Evolutionary conservation across 1,284 basidiomycete species (phyloP), one percentile per base, ranked within the genome.

Genomic region (Porodaedalea pini): DNA sequence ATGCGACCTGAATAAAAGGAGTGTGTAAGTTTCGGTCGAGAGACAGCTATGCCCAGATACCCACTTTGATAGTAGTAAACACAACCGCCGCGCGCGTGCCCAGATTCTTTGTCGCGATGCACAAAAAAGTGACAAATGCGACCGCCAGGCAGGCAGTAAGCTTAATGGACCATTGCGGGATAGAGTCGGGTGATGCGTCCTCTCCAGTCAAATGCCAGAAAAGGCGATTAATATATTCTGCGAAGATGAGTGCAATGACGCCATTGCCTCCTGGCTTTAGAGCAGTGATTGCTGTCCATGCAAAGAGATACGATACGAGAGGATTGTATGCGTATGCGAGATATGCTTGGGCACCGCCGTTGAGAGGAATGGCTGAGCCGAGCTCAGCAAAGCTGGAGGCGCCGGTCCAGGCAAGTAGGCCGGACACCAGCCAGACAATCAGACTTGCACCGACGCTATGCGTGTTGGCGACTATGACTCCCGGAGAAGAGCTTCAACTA

Each of bases 111-210:
- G 91, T 86, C 34, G 88, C 85, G 5, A 93, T 80, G 68, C 94
- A 94, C 2, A 98, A 74, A 4, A 82, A 63, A 0, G 88, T 86
- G 29, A 97, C 85, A 37, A 88, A 55, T 2, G 86, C 60, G 21
- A 97, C 81, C 55, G 92, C 90, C 43, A 79, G 71, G 37, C 83
- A 73, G 6, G 92, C 96, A 25, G 91, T 92, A 58, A 94, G 72
- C 74, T 96, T 97, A 73, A 92, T 92, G n/a, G 90, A 85, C 94
- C 93, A 97, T 62, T 88, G 82, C 32, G 95, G 93, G 55, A 96
- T 86, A 43, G 82, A 83, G 66, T 90, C 85, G 5, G 85, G 81
- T 31, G 88, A 85, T 66, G 82, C 80, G 62, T 84, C 79, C 67
- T 78, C 75, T 58, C 77, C 74, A 17, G 81, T 80, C 57, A 74